Percentiles rank a stretch among this genome's conserved stretches.
Conservation (phyloP, 208 protist genomes). For the Leptomonas seymouri region DNA sequence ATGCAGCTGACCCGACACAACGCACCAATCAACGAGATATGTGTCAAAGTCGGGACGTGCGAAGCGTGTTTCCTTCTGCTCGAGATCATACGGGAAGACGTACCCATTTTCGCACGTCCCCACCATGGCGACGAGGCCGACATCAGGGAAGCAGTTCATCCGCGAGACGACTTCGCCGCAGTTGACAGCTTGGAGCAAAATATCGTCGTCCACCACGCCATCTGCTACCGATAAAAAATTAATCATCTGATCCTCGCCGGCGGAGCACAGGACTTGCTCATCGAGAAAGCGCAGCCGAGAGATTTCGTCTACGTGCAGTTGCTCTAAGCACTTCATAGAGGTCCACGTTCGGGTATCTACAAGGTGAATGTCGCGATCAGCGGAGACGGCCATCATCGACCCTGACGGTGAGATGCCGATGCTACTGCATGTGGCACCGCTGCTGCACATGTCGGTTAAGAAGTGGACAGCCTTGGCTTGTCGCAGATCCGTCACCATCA, state of each 20-base stretch:
- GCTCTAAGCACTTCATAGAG: conserved; percentile 42
- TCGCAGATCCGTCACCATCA: conserved; percentile 77
- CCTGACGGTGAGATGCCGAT: conserved; percentile 58
- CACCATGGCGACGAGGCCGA: conserved; percentile 51
- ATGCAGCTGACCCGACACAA: conserved; percentile 48
- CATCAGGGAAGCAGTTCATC: conserved; percentile 65
- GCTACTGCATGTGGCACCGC: conserved; percentile 48
- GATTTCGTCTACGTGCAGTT: conserved; percentile 85
- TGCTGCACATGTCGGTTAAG: conserved; percentile 60
- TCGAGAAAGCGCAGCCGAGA: conserved; percentile 76
- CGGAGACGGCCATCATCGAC: conserved; percentile 46
- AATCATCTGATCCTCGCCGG: conserved; percentile 89
- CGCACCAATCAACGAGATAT: conserved; percentile 82
- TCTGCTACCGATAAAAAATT: conserved; percentile 67
- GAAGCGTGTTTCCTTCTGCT: conserved; percentile 49
- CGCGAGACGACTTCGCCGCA: conserved; percentile 78
- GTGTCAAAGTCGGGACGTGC: conserved; percentile 54
- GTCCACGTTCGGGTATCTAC: conserved; percentile 72
- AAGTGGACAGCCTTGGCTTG: conserved; percentile 56
- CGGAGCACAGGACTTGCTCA: conserved; percentile 67
- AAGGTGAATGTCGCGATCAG: conserved; percentile 61
- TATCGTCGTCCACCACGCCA: conserved; percentile 72
- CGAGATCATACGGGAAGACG: conserved; percentile 64
- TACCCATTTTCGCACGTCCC: conserved; percentile 88
- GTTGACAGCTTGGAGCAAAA: conserved; percentile 70